Percentiles rank a stretch among this genome's conserved stretches.
Conservation (phyloP, 345 rosid genomes). For the Hirschfeldia incana region DNA sequence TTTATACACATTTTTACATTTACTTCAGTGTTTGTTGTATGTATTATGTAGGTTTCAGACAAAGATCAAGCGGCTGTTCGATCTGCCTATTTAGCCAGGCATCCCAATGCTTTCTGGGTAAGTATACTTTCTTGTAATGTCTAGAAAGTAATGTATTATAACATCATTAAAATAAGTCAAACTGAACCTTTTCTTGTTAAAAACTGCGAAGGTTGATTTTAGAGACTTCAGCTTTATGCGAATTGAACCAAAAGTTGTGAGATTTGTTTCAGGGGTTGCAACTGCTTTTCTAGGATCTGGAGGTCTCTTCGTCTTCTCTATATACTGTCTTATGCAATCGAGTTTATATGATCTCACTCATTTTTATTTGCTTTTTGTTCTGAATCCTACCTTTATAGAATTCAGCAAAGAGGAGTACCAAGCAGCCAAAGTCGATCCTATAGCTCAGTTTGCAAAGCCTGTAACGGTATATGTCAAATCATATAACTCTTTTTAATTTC, state of each 20-base stretch:
- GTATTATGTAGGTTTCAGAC: constrained; percentile 57
- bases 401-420: constrained; percentile 70
- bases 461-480: constrained; percentile 57
- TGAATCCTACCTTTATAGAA: constrained; percentile 44
- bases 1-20: background rate
- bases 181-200: constrained; percentile 26
- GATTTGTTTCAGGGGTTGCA: constrained; percentile 89
- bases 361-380: background rate
- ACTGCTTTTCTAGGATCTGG: constrained; percentile 93
- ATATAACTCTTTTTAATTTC: background rate
- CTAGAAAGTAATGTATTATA: background rate
- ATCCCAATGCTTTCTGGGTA: constrained; percentile 97
- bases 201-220: constrained; percentile 78
- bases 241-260: constrained; percentile 75
- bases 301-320: constrained; percentile 52
- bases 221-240: constrained; percentile 90
- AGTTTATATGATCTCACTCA: background rate
- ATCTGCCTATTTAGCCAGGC: constrained; percentile 78
- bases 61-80: constrained; percentile 63
- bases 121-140: constrained; percentile 18
- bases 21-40: constrained; percentile 8
- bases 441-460: constrained; percentile 82
- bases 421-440: constrained; percentile 80
- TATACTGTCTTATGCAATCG: background rate
- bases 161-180: background rate